Evolutionary conservation across 2,329 filamentous ascomycete genomes (phyloP), one percentile per base, ranked within the genome.

Genomic region (Helicocarpus griseus): DNA sequence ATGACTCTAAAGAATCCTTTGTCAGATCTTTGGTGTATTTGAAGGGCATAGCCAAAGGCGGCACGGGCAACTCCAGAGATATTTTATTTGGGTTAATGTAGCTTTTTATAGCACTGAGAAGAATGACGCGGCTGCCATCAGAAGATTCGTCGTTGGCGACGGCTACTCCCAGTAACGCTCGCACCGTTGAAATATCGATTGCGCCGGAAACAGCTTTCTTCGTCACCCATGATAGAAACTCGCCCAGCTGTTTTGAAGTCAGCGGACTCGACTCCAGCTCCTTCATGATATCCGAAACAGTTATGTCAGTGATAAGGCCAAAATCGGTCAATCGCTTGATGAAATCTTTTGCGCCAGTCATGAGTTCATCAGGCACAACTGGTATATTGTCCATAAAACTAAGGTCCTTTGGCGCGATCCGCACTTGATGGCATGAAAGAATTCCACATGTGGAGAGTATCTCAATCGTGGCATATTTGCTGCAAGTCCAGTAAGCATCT

Each of bases 401-500:
- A 38, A 85, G 68, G 39, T 83, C 80, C 75, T 73, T 87, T 65
- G 65, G 85, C 72, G 65, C 86, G 59, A 95, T 79, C 31, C 93
- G 86, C 33, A 96, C 88, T 58, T 86, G 79, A 11, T 86, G 81
- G 33, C 87, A 94, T n/a, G 86, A 81, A 50, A 96, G 75, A 5
- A 98, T 83, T 51, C 94, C 94, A 53, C 85, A 82, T 19, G 86
- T 95, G 1, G 90, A 96, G 57, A 94, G 83, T 5, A 96, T 79
- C 62, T 96, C 90, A 52, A 97, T 89, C 0, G 81, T 85, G 2
- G 88, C 82, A 56, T 85, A 85, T 64, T 82, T 85, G 62, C 87
- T 93, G 56, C 88, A 90, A 33, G 83, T 94, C 93, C 93, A 98
- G 65, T 98, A 98, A 0, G 89, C 87, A 68, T 96, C 88, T 63